Conservation (phyloP, 2,329 filamentous ascomycete genomes). For the Fusarium duplospermum region DNA sequence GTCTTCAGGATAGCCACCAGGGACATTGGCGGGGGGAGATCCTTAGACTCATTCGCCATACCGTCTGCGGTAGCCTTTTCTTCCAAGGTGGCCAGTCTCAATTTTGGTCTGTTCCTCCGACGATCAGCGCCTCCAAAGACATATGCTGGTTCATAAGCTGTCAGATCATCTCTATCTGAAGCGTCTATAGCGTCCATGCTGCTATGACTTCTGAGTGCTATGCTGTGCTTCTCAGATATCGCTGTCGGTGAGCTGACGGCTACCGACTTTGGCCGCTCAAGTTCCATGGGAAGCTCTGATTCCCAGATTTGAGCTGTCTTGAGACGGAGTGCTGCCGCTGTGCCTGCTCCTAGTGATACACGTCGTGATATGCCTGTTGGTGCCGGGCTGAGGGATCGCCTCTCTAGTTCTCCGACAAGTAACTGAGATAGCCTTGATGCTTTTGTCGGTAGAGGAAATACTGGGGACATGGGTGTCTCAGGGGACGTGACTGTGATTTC, state of each 20-base stretch:
- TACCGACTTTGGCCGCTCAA: slow-evolving; percentile 1
- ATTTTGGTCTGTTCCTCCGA: slow-evolving; percentile 46
- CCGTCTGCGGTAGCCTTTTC: not conserved
- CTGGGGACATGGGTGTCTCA: slow-evolving; percentile 12
- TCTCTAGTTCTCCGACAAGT: slow-evolving; percentile 35
- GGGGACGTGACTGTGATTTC: slow-evolving; percentile 33
- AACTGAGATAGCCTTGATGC: slow-evolving; percentile 33
- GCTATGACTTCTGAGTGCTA: slow-evolving; percentile 13
- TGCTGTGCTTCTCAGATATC: slow-evolving; percentile 30
- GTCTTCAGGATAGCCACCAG: slow-evolving; percentile 57
- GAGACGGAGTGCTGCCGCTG: slow-evolving; percentile 33
- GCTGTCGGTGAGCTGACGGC: not conserved
- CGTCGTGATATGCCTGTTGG: slow-evolving; percentile 25
- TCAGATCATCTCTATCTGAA: not conserved
- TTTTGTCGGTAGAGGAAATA: slow-evolving; percentile 5
- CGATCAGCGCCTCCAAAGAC: slow-evolving; percentile 40
- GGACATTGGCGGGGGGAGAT: slow-evolving; percentile 22
- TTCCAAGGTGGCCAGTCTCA: slow-evolving; percentile 12
- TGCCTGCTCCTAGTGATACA: slow-evolving; percentile 36
- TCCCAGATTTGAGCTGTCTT: slow-evolving; percentile 39
- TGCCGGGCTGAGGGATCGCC: slow-evolving; percentile 11
- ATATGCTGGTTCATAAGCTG: slow-evolving; percentile 25
- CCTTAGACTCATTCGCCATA: not conserved
- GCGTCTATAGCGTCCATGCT: slow-evolving; percentile 14
- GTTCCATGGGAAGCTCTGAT: slow-evolving; percentile 7